Base-by-base conservation (phyloP, 2,329 filamentous ascomycete genomes). In the Alternaria gaisen region DNA sequence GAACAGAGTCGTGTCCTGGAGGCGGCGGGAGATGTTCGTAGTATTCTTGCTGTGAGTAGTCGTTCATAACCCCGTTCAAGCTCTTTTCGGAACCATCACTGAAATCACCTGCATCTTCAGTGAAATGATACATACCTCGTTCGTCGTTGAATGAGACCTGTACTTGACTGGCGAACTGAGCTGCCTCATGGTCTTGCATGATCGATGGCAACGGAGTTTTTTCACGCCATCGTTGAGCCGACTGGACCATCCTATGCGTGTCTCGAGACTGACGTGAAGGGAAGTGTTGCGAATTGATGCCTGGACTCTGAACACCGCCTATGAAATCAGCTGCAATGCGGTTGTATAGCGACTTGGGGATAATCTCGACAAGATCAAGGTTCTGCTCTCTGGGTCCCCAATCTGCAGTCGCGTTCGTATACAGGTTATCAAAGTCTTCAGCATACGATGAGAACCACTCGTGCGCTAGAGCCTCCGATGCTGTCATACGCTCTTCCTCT, bases 401-500 rank as follows among this genome's bases (percentile, higher is more conserved):
- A 55, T 82, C 77, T 34, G 73, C 70, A 57, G 83, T 81, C 0
- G 83, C 80, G 40, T 80, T 78, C 57, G 80, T 53, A 64, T 88
- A 88, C 3, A 86, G 72, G 1, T 78, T 79, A 30, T 85, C 78
- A 56, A 86, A 82, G 18, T 83, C 80, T 14, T 71, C 70, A 20
- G 75, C 79, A 69, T 86, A 82, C 9, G 73, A 67, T 1, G 81
- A 81, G 66, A 90, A 86, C 87, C 87, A 90, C 10, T 68, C 56
- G 72, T 88, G 86, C 10, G 71, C 56, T 32, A 88, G 69, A 3
- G 86, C 86, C 71, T 87, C 70, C n/a, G 80, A 79, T 3, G 81
- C 86, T 10, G 83, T 84, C 76, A 88, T 79, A 28, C 87, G 81
- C 40, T 76, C 60, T 3, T 74, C 65, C 64, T 86, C 85, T 22